phyloP scores from a whole-genome alignment of 2,329 filamentous ascomycete species.

The Aspergillus fumigatiaffinis region DNA sequence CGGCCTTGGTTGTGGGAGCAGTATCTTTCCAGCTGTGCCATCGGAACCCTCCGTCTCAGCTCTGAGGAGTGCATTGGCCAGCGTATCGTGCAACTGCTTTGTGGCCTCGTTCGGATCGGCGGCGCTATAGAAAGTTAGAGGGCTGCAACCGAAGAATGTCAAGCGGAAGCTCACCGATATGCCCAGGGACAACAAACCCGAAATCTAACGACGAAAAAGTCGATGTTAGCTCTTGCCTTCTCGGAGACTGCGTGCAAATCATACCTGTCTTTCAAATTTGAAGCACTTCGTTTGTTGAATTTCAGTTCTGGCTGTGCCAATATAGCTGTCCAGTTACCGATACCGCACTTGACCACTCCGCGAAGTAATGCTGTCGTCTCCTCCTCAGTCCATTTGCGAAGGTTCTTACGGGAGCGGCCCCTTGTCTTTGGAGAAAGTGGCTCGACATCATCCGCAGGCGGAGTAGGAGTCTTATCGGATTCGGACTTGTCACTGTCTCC shows the following conservation, averaged over 20 bases:
- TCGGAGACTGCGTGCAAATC: not conserved
- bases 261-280: constrained; percentile 61
- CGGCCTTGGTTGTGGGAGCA: constrained; percentile 22
- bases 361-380: constrained; percentile 57
- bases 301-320: constrained; percentile 53
- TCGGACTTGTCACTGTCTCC: constrained; percentile 7
- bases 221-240: not conserved
- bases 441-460: constrained; percentile 13
- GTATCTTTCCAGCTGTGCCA: constrained; percentile 21
- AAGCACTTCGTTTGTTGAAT: constrained; percentile 57
- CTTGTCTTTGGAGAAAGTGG: constrained; percentile 31
- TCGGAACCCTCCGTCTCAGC: constrained; percentile 25
- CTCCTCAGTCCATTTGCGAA: constrained; percentile 56
- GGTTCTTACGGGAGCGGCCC: constrained; percentile 46
- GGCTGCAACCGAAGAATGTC: not conserved
- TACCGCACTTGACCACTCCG: constrained; percentile 58
- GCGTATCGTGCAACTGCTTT: constrained; percentile 33
- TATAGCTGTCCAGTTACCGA: constrained; percentile 63
- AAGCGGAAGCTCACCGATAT: constrained; percentile 29
- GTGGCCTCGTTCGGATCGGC: constrained; percentile 36
- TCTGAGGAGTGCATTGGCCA: constrained; percentile 31
- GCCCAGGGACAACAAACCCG: constrained; percentile 53
- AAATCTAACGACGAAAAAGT: constrained; percentile 34
- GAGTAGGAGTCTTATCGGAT: not conserved
- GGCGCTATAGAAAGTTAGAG: constrained; percentile 17